Base-by-base conservation (phyloP, 2,329 filamentous ascomycete genomes). In the Aureobasidium mangrovei region DNA sequence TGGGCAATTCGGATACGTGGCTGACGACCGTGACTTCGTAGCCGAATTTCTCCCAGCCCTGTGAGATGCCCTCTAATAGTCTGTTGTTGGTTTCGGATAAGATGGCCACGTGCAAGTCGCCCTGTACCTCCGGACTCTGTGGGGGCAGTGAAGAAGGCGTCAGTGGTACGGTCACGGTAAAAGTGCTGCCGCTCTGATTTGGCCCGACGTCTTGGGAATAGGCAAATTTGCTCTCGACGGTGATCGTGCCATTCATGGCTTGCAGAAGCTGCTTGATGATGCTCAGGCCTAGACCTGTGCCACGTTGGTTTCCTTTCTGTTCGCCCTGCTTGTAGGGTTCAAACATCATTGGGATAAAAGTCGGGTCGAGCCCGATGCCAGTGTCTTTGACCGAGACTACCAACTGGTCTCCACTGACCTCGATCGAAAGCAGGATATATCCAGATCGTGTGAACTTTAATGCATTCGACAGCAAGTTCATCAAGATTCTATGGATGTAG, bases 271-370 rank as follows among this genome's bases (percentile, higher is more conserved):
- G 51, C 28, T 54, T 57, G 31, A 57, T 53, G 32, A 95, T 95
- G 63, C 86, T 90, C 52, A 94, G 69, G 2, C 88, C 88, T 3
- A 94, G 73, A 4, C 88, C 88, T 1, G 88, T 94, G n/a, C 89
- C 88, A 24, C 88, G 88, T 64, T 84, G 61, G 4, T 61, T 61
- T 24, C 64, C 66, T 55, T 64, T 53, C 9, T 61, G 63, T 43
- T 66, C 10, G 56, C 58, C 88, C 67, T 94, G 88, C 0, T 94
- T 86, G 64, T 94, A 94, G 0, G 89, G 89, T 65, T 94, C 88
- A 64, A 94, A 94, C 4, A 94, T 86, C 60, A 84, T 83, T 53
- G 85, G 75, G 60, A 88, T 86, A 68, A 93, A 81, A 59, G 83
- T 74, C 4, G 81, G 78, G 0, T 87, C 81, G 55, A 94, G 91